Conservation (phyloP, 345 rosid species). For the Noccaea bulbosa region DNA sequence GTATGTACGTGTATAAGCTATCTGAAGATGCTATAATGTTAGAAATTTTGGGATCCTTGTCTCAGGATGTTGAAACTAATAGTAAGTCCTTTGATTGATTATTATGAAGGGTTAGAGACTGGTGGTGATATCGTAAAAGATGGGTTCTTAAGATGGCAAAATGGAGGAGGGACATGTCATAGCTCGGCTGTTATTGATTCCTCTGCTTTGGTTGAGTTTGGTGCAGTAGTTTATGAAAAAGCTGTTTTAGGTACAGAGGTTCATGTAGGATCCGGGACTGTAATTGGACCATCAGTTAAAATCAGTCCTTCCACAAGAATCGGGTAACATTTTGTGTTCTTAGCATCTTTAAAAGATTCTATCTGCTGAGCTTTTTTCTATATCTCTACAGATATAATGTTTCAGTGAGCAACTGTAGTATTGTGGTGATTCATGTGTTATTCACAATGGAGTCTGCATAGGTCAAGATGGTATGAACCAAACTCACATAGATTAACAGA, state of each 20-base stretch:
- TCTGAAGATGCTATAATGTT: conserved; percentile 4
- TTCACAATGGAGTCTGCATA: conserved; percentile 73
- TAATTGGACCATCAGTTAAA: conserved; percentile 64
- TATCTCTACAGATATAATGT: conserved; percentile 61
- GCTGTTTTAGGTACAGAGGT: conserved; percentile 60
- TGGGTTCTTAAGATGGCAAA: conserved; percentile 54
- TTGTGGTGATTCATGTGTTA: conserved; percentile 68
- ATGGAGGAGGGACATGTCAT: conserved; percentile 72
- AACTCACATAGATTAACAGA: neutral
- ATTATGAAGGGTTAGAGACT: conserved; percentile 39
- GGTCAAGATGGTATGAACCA: conserved; percentile 74
- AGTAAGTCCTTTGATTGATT: neutral
- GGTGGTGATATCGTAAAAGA: conserved; percentile 9
- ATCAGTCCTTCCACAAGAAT: conserved; percentile 58
- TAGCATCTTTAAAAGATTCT: neutral
- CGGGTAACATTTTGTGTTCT: conserved; percentile 44
- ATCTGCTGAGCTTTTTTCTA: neutral
- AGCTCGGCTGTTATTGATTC: conserved; percentile 59
- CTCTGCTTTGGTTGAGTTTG: conserved; percentile 57
- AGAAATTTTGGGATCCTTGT: neutral
- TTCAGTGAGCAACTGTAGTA: conserved; percentile 52
- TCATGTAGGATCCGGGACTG: conserved; percentile 63
- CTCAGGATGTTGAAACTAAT: neutral
- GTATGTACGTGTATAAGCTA: conserved; percentile 10
- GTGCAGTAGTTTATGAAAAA: conserved; percentile 62